phyloP scores from a whole-genome alignment of 2,329 filamentous ascomycete species.

The Aspergillus piperis region DNA sequence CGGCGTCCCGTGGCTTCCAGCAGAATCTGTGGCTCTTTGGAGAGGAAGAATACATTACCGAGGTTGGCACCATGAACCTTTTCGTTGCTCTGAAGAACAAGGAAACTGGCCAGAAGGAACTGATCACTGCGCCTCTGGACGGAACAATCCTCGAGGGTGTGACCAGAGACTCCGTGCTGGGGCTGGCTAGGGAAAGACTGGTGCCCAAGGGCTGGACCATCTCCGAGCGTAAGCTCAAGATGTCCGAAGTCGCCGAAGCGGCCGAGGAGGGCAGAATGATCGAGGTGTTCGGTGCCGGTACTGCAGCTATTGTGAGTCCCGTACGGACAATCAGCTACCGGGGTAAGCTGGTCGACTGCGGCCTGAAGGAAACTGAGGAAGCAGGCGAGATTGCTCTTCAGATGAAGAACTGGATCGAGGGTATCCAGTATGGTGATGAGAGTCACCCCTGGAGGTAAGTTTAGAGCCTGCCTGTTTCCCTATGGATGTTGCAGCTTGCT shows the following conservation, averaged over 20 bases:
- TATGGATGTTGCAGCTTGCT: slow-evolving; percentile 2
- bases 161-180: slow-evolving; percentile 86
- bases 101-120: slow-evolving; percentile 85
- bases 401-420: slow-evolving; percentile 98
- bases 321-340: slow-evolving; percentile 88
- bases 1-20: slow-evolving; percentile 87
- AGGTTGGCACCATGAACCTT: slow-evolving; percentile 99
- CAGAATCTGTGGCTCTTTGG: slow-evolving; percentile 99
- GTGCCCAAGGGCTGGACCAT: slow-evolving; percentile 85
- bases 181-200: slow-evolving; percentile 79
- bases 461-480: neutral
- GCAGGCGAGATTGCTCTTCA: slow-evolving; percentile 79
- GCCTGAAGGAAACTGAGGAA: slow-evolving; percentile 77
- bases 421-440: slow-evolving; percentile 91
- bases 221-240: slow-evolving; percentile 86
- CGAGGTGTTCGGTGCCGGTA: slow-evolving; percentile 92
- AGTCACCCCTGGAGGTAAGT: slow-evolving; percentile 85
- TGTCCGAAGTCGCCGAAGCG: slow-evolving; percentile 80
- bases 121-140: slow-evolving; percentile 92
- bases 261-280: slow-evolving; percentile 80
- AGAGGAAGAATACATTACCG: slow-evolving; percentile 91
- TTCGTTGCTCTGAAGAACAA: slow-evolving; percentile 85
- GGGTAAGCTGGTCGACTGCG: slow-evolving; percentile 78
- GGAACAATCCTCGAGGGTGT: slow-evolving; percentile 96
- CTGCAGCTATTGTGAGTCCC: slow-evolving; percentile 90